Percentiles rank a stretch among this genome's conserved stretches.
phyloP scores from a whole-genome alignment of 768 basidiomycete species.

The Chlorophyllum brunneum region DNA sequence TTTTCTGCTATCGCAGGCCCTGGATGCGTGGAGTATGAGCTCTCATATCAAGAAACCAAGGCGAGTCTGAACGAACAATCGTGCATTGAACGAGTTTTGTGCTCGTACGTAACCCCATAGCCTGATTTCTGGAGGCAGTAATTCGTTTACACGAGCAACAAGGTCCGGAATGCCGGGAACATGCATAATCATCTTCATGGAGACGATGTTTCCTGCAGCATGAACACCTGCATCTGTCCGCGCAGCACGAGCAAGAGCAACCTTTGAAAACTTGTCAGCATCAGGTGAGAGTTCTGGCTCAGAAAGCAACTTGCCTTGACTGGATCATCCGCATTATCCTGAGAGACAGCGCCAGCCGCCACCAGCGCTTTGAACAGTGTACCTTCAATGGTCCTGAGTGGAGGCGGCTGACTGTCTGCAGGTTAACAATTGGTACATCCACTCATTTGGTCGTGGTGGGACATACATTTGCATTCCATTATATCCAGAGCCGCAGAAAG shows the following conservation, averaged over 20 bases:
- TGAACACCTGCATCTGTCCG: conserved; percentile 97
- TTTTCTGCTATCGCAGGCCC: conserved; percentile 90
- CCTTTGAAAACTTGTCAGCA: conserved; percentile 40
- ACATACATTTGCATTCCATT: conserved; percentile 95
- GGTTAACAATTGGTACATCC: background rate
- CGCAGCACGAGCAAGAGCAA: conserved; percentile 82
- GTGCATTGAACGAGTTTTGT: conserved; percentile 81
- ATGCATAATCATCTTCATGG: conserved; percentile 81
- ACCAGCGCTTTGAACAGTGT: conserved; percentile 85
- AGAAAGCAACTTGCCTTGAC: conserved; percentile 55
- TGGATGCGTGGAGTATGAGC: conserved; percentile 26
- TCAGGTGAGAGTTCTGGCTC: background rate
- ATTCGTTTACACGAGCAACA: conserved; percentile 71
- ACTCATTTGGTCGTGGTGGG: background rate
- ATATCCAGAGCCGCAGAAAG: conserved; percentile 90
- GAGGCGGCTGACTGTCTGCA: conserved; percentile 57
- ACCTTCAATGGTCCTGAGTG: conserved; percentile 81
- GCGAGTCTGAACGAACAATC: conserved; percentile 43
- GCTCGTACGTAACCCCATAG: conserved; percentile 87
- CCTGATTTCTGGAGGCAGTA: conserved; percentile 88
- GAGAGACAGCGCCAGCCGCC: conserved; percentile 87
- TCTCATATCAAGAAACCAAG: conserved; percentile 8
- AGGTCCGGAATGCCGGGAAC: conserved; percentile 72
- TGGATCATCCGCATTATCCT: conserved; percentile 90
- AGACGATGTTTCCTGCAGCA: conserved; percentile 91